Evolutionary conservation across 495 filamentous ascomycete species (phyloP).

Genomic region (Penicillium cosmopolitanum): DNA sequence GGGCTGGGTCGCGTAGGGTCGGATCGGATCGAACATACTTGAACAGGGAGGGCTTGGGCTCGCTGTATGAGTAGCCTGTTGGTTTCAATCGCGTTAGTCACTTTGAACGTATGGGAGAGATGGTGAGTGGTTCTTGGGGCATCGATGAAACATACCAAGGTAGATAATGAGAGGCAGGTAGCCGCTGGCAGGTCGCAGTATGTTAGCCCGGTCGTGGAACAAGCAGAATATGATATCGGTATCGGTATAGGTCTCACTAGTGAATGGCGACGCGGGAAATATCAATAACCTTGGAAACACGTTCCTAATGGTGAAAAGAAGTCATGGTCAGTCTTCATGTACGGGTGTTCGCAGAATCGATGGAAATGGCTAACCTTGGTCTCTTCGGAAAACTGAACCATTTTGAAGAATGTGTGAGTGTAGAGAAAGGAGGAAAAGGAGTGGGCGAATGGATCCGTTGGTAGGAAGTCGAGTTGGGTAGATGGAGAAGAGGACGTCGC

Average conservation of each 20-base stretch:
- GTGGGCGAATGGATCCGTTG: neutral
- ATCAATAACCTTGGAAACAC: slow-evolving; percentile 93
- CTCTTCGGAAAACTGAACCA: slow-evolving; percentile 94
- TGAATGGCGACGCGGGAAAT: slow-evolving; percentile 94
- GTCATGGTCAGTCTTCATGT: slow-evolving; percentile 8
- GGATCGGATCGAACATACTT: slow-evolving; percentile 55
- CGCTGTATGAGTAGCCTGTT: slow-evolving; percentile 89
- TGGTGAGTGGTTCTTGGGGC: neutral
- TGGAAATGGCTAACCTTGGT: slow-evolving; percentile 69
- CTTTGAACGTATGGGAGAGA: too few species aligned
- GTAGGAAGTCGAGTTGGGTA: neutral
- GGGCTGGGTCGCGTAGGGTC: neutral
- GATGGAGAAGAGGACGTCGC: slow-evolving; percentile 11
- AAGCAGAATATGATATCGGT: slow-evolving; percentile 13
- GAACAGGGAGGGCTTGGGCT: slow-evolving; percentile 89
- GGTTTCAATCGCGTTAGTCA: slow-evolving; percentile 15
- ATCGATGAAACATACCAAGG: slow-evolving; percentile 68
- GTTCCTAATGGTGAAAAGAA: slow-evolving; percentile 65
- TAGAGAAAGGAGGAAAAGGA: neutral
- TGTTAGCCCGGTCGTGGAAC: slow-evolving; percentile 34
- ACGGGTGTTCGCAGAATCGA: neutral
- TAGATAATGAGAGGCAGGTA: slow-evolving; percentile 97
- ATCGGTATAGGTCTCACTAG: slow-evolving; percentile 63
- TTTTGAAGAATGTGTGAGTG: slow-evolving; percentile 38
- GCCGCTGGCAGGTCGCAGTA: slow-evolving; percentile 61